A percentile compares a stretch with the other conserved stretches of the same genome.
phyloP scores from a whole-genome alignment of 2,329 filamentous ascomycete species.

The Ascochyta lentis region DNA sequence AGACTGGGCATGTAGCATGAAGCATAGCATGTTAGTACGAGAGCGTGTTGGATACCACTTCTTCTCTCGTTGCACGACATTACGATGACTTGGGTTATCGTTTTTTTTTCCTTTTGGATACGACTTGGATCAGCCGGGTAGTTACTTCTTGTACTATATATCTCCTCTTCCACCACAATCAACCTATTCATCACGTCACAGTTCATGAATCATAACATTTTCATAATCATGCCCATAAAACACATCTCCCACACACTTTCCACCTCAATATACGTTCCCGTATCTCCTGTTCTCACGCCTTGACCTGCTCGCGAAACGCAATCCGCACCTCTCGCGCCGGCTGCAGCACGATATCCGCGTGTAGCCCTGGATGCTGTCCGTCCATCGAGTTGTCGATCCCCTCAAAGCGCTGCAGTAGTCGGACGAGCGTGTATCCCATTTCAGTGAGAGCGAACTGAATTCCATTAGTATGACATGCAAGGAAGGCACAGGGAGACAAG shows the following conservation, averaged over 20 bases:
- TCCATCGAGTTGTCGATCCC: slow-evolving; percentile 51
- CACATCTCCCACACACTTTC: no score
- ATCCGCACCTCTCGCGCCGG: slow-evolving; percentile 52
- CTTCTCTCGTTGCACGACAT: not conserved
- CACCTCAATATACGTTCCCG: no score
- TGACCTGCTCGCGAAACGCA: slow-evolving; percentile 33
- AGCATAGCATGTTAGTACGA: not conserved
- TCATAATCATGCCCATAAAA: no score
- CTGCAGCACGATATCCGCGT: slow-evolving; percentile 58
- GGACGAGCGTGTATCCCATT: slow-evolving; percentile 57
- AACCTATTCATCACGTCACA: not conserved
- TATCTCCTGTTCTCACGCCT: no score
- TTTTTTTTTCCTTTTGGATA: not conserved
- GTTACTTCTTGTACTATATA: slow-evolving; percentile 2
- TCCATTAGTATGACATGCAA: not conserved
- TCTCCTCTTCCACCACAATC: slow-evolving; percentile 3
- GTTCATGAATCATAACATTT: no score
- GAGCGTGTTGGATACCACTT: not conserved
- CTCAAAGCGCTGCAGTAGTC: slow-evolving; percentile 55
- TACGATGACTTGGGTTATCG: not conserved
- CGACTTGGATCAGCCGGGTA: not conserved
- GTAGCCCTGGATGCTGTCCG: slow-evolving; percentile 48
- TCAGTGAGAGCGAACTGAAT: slow-evolving; percentile 56
- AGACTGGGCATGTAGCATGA: slow-evolving; percentile 8
- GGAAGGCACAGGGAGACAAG: not conserved